Evolutionary conservation across 129 eudicot species (phyloP), one percentile per base, ranked within the genome.

Genomic region (Arctium minus): DNA sequence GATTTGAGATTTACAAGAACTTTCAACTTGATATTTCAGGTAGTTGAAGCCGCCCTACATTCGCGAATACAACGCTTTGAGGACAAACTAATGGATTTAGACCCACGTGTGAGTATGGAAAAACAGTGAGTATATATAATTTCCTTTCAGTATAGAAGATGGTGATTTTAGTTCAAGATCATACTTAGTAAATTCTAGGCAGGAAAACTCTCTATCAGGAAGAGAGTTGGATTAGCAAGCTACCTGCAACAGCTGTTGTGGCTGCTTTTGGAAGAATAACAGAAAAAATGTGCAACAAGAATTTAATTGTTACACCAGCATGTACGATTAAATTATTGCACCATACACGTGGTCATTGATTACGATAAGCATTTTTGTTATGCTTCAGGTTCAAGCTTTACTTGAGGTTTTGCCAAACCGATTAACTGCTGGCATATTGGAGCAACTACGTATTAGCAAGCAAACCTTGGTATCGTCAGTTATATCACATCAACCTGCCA

Each of bases 41-140:
- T 89, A 65, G 98, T 96, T 87, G 99, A 96, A 92, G 99, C 98
- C 65, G 99, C 99, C 50, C 71, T 96, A 65, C 91, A 89, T 83
- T 96, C 99, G 39, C 90, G 99, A 70, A 92, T 93, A 83, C 97
- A 96, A 78, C 88, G 96, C 6, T 85, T 93, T 77, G 99, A 96
- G 85, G 88, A 83, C 56, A 89, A 86, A 86, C 81, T 96, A 81
- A 88, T 90, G 99, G 98, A 90, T 74, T 86, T 92, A 90, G 99
- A 96, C 89, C 99, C 99, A 83, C 96, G 98, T 85, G 99, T 96
- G 97, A 96, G 99, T 96, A 93, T 90, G 94, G 67, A 53, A 80
- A 85, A 92, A 89, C 80, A 88, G 94, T 89, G 94, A 91, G 94
- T 91, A 89, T 81, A 84, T 83, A 40, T 77, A 76, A 12, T 65